Base-by-base conservation (phyloP, 2,329 filamentous ascomycete species). In the Fusarium miscanthi region DNA sequence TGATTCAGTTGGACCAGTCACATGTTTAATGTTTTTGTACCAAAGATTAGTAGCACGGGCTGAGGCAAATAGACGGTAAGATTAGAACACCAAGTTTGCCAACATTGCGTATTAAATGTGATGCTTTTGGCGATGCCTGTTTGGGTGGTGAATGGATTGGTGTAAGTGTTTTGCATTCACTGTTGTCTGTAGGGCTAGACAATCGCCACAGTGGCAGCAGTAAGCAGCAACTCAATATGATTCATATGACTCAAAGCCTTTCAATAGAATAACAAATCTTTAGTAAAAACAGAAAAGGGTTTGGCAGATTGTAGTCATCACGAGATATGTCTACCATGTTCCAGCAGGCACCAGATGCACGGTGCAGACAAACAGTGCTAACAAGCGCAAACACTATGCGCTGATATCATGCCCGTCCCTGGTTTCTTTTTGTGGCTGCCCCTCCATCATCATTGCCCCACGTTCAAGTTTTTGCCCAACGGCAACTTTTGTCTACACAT, bases 391-490 rank as follows among this genome's bases (percentile, higher is more conserved):
- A 46, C 72, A 78, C 77, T 70, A 66, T 78, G 69, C 70, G 61
- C 75, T 77, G 77, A 77, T 78, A 77, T 78, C 77, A 78, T 78
- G 62, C 62, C 62, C 51, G 59, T 59, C 63, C 62, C 60, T 56
- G 65, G 61, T 52, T 51, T 64, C 59, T 69, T 67, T 68, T 71
- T 72, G 63, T 71, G 63, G 54, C 63, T 76, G 73, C 77, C 74
- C 76, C 75, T 78, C 77, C 75, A 78, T 74, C 73, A 70, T 69
- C 70, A 63, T 63, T 73, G 76, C 77, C 77, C 77, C 77, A 78
- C 77, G 74, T 75, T 74, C 65, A 74, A 76, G 61, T 77, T 77
- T 76, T 75, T 72, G 68, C 74, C 69, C 66, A 65, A 30, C 27
- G 27, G 27, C 27, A 30, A 75, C 66, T 58, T 57, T 52, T 52